phyloP scores from a whole-genome alignment of 1,139 yeast genomes.

The Nakaseomyces glabratus region DNA sequence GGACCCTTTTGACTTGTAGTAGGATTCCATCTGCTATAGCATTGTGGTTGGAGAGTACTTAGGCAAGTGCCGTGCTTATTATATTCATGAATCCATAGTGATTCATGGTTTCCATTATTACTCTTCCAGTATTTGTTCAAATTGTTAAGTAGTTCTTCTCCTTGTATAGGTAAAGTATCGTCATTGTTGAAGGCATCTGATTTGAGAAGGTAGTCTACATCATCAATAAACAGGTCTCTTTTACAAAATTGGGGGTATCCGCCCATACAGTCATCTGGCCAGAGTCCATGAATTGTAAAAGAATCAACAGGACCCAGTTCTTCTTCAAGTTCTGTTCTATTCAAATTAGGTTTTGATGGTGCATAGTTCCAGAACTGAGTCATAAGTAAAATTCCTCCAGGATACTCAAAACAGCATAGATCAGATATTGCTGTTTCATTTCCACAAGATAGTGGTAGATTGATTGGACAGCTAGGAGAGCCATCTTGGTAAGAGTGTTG shows the following conservation, averaged over 20 bases:
- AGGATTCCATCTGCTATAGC: slow-evolving; percentile 40
- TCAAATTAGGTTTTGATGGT: slow-evolving; percentile 36
- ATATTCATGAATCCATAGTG: slow-evolving; percentile 86
- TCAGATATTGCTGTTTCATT: slow-evolving; percentile 38
- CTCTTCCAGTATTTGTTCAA: slow-evolving; percentile 72
- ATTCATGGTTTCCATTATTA: slow-evolving; percentile 62
- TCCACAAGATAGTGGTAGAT: slow-evolving; percentile 60
- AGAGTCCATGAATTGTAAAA: slow-evolving; percentile 78
- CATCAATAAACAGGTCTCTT: slow-evolving; percentile 44
- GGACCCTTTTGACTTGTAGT: slow-evolving; percentile 9
- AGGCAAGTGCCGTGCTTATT: slow-evolving; percentile 95
- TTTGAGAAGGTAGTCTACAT: slow-evolving; percentile 46
- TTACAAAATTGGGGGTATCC: slow-evolving; percentile 73
- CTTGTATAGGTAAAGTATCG: slow-evolving; percentile 33
- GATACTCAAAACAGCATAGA: slow-evolving; percentile 79
- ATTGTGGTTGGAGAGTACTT: slow-evolving; percentile 62
- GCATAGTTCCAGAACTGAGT: slow-evolving; percentile 93
- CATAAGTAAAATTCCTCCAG: slow-evolving; percentile 75
- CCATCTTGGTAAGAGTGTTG: background rate
- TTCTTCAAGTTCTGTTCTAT: slow-evolving; percentile 20
- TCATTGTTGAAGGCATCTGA: slow-evolving; percentile 29
- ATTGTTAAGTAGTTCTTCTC: slow-evolving; percentile 43
- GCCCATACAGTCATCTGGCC: slow-evolving; percentile 82
- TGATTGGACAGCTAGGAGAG: slow-evolving; percentile 45
- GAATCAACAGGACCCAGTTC: slow-evolving; percentile 68